Evolutionary conservation across 768 basidiomycete genomes (phyloP).

Genomic region (Paxillus involutus): DNA sequence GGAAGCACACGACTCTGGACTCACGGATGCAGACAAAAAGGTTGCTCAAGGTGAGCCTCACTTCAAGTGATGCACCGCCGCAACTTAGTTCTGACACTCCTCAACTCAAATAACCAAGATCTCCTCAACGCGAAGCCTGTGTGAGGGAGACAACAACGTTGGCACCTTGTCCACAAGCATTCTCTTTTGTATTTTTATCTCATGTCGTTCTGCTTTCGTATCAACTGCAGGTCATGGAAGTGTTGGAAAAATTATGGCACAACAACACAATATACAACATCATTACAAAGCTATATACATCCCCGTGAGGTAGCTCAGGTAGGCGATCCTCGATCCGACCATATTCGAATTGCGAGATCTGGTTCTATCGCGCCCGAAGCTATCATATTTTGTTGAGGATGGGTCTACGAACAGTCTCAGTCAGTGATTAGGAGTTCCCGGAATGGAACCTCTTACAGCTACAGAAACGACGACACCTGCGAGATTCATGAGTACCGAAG

Average conservation of each 20-base stretch:
- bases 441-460: slow-evolving; percentile 55
- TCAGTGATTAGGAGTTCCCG: background rate
- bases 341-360: slow-evolving; percentile 80
- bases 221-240: slow-evolving; percentile 2
- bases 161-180: background rate
- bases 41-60: slow-evolving; percentile 64
- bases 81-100: background rate
- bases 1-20: slow-evolving; percentile 87
- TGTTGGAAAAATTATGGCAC: slow-evolving; percentile 1
- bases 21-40: slow-evolving; percentile 77
- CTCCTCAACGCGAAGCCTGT: slow-evolving; percentile 61
- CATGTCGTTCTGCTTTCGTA: slow-evolving; percentile 8
- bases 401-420: slow-evolving; percentile 50
- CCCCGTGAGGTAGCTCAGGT: slow-evolving; percentile 4
- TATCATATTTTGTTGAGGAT: slow-evolving; percentile 84
- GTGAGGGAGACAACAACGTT: slow-evolving; percentile 1
- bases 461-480: slow-evolving; percentile 72
- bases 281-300: background rate
- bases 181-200: slow-evolving; percentile 16
- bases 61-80: background rate
- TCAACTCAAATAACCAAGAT: slow-evolving; percentile 35
- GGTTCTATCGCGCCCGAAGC: slow-evolving; percentile 86
- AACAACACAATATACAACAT: slow-evolving; percentile 6
- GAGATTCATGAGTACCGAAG: slow-evolving; percentile 4
- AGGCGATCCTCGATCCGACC: slow-evolving; percentile 54